A percentile compares a stretch with the other conserved stretches of the same genome.
These are phyloP conservation scores for Jatropha multifida DNA, from an alignment of 441 rosid species.

Conservation along the genomic window DNA sequence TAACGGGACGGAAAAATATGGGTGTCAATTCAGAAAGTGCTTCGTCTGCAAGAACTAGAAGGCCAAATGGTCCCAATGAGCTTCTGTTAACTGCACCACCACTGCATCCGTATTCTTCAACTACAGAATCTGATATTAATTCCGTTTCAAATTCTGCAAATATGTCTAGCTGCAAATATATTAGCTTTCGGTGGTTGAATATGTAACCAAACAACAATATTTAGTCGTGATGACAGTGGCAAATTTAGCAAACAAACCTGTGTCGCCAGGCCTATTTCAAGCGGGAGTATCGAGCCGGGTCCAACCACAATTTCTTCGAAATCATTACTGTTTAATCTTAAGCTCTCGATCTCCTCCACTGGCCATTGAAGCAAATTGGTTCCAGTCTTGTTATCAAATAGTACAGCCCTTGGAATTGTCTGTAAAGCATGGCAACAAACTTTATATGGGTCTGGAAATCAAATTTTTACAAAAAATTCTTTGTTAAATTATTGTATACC, in stretches of 20 bases:
- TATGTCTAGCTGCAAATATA: slow-evolving; percentile 42
- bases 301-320: slow-evolving; percentile 42
- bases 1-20: slow-evolving; percentile 66
- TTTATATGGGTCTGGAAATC: neutral
- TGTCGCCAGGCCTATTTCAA: slow-evolving; percentile 61
- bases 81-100: slow-evolving; percentile 68
- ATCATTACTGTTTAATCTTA: slow-evolving; percentile 54
- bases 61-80: slow-evolving; percentile 81
- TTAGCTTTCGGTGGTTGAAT: neutral
- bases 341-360: slow-evolving; percentile 71
- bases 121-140: slow-evolving; percentile 20
- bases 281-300: slow-evolving; percentile 59
- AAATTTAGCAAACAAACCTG: slow-evolving; percentile 46
- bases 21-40: slow-evolving; percentile 71
- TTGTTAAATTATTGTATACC: slow-evolving; percentile 29
- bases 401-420: slow-evolving; percentile 77
- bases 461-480: neutral
- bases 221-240: neutral
- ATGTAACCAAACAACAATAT: too few species aligned
- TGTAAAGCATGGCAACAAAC: slow-evolving; percentile 19
- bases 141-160: slow-evolving; percentile 65
- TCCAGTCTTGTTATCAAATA: slow-evolving; percentile 70
- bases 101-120: slow-evolving; percentile 52
- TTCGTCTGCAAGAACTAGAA: slow-evolving; percentile 67
- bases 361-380: slow-evolving; percentile 85